phyloP scores from a whole-genome alignment of 306 rosid genomes.

The Crotalaria pallida region DNA sequence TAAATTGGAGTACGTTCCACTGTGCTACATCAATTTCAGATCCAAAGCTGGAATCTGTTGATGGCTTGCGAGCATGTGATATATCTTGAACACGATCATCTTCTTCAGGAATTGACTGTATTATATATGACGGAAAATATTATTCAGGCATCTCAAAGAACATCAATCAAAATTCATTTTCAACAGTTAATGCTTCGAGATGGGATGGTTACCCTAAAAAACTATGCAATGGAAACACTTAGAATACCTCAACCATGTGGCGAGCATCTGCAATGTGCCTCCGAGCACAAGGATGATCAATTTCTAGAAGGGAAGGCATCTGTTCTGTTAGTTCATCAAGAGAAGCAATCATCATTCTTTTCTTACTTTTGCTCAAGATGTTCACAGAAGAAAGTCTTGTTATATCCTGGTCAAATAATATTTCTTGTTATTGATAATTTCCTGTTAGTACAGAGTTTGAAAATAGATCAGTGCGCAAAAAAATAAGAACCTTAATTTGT shows the following conservation, averaged over 20 bases:
- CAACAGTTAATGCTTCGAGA: neutral
- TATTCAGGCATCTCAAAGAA: constrained; percentile 2
- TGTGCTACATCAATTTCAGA: constrained; percentile 74
- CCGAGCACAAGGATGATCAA: constrained; percentile 91
- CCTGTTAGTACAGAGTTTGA: neutral
- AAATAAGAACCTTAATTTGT: constrained; percentile 71
- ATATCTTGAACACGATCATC: constrained; percentile 55
- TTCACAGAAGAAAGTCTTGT: constrained; percentile 54
- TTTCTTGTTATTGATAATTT: constrained; percentile 17
- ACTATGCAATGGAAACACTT: neutral
- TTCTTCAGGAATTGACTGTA: constrained; percentile 81
- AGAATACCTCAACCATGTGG: constrained; percentile 63
- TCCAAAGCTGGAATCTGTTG: constrained; percentile 53
- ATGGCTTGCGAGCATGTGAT: constrained; percentile 48
- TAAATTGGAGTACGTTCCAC: constrained; percentile 95
- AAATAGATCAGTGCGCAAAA: constrained; percentile 9
- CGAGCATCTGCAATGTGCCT: constrained; percentile 71
- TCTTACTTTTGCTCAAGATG: constrained; percentile 71
- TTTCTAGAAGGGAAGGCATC: constrained; percentile 91
- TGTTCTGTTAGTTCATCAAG: constrained; percentile 72
- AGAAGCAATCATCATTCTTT: constrained; percentile 59
- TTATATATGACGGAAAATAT: constrained; percentile 13
- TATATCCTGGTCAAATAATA: constrained; percentile 53
- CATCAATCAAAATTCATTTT: constrained; percentile 6
- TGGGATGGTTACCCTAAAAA: neutral